A percentile compares a stretch with the other conserved stretches of the same genome.
Evolutionary conservation across 257 asterid genomes (phyloP).

Genomic region (Nicotiana noctiflora): DNA sequence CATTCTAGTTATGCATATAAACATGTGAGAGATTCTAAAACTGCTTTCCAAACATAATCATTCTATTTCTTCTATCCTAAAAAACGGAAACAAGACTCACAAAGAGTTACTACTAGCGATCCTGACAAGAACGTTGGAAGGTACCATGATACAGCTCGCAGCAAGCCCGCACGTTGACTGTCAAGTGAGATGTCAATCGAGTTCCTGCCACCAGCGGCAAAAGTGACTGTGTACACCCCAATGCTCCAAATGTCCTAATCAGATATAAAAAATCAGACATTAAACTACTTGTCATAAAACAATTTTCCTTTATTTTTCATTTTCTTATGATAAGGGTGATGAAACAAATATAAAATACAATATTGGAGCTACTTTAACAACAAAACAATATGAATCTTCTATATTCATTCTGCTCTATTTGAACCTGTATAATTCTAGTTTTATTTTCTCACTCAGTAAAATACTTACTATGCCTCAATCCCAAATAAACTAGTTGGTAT

Average conservation of each 20-base stretch:
- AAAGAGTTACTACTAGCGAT: slow-evolving; percentile 78
- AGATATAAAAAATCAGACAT: neutral
- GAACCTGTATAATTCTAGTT: neutral
- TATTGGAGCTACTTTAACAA: neutral
- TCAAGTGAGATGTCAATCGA: slow-evolving; percentile 59
- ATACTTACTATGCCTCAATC: neutral
- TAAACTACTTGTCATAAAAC: neutral
- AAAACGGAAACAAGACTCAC: slow-evolving; percentile 52
- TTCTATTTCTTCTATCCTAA: slow-evolving; percentile 14
- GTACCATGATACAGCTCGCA: slow-evolving; percentile 97
- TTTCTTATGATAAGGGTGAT: neutral
- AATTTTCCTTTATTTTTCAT: neutral
- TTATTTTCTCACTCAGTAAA: neutral
- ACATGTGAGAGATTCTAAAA: neutral
- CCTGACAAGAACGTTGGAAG: slow-evolving; percentile 98
- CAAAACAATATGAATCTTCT: neutral
- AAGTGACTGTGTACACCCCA: slow-evolving; percentile 71
- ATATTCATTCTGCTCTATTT: neutral
- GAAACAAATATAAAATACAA: neutral
- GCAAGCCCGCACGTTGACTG: slow-evolving; percentile 65
- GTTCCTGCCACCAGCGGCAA: slow-evolving; percentile 56
- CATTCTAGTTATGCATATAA: neutral
- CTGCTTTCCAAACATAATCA: neutral
- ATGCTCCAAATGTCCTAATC: slow-evolving; percentile 67
- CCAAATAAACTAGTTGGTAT: neutral